Conservation (phyloP, 441 rosid genomes). For the Erysimum pusillum region DNA sequence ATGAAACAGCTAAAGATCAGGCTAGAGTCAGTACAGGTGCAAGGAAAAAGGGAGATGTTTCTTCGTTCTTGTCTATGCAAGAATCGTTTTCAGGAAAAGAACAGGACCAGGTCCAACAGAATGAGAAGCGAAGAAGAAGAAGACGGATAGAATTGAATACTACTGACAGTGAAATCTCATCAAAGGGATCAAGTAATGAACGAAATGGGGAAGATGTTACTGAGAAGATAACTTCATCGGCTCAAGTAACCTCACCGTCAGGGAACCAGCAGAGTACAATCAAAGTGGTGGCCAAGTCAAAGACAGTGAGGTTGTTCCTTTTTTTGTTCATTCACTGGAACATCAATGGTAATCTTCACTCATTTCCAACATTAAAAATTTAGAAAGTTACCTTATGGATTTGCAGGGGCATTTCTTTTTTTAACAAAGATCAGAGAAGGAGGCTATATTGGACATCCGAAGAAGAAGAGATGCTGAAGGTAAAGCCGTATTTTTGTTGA, state of each 20-base stretch:
- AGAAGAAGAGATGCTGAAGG: constrained; percentile 71
- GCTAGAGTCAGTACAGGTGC: constrained; percentile 1
- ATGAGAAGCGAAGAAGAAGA: constrained; percentile 30
- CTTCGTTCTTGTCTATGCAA: constrained; percentile 27
- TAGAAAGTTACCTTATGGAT: constrained; percentile 10
- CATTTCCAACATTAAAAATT: not conserved
- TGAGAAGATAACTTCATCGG: constrained; percentile 16
- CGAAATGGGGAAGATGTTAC: constrained; percentile 34
- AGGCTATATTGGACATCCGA: constrained; percentile 58
- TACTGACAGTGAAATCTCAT: constrained; percentile 33
- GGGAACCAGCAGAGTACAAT: constrained; percentile 23
- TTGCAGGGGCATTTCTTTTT: constrained; percentile 27
- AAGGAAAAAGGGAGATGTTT: constrained; percentile 9
- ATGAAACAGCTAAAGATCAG: constrained; percentile 19
- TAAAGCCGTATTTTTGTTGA: constrained; percentile 23
- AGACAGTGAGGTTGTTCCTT: constrained; percentile 33
- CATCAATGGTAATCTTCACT: constrained; percentile 8
- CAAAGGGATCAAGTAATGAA: constrained; percentile 36
- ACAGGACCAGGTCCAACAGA: constrained; percentile 17
- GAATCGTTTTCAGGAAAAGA: constrained; percentile 35
- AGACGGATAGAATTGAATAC: constrained; percentile 13
- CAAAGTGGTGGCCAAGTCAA: constrained; percentile 18
- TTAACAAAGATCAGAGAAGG: constrained; percentile 54
- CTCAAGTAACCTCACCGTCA: constrained; percentile 31
- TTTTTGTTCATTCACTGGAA: constrained; percentile 18